Evolutionary conservation across 768 basidiomycete genomes (phyloP).

Genomic region (Amanita exitialis): DNA sequence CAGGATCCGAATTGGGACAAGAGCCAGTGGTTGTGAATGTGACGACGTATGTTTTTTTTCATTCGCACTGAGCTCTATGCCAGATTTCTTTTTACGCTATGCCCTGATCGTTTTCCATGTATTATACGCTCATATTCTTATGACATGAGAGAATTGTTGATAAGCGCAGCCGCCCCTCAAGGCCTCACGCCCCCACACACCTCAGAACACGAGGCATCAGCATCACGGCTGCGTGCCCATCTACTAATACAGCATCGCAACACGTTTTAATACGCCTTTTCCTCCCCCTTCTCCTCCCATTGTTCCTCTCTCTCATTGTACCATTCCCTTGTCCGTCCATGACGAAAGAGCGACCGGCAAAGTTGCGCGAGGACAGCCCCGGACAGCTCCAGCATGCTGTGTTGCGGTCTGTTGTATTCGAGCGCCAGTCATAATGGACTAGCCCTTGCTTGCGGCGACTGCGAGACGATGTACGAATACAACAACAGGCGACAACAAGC

Average conservation of each 20-base stretch:
- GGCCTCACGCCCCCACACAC: neutral
- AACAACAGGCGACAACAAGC: neutral
- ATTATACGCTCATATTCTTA: neutral
- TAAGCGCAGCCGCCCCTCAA: neutral
- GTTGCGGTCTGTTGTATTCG: neutral
- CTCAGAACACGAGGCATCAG: slow-evolving; percentile 1
- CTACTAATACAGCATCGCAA: neutral
- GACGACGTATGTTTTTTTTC: neutral
- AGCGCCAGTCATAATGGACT: too few species aligned
- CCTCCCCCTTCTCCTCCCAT: neutral
- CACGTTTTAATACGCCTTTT: neutral
- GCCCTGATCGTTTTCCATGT: neutral
- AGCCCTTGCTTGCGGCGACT: neutral
- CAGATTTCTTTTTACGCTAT: neutral
- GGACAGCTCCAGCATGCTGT: neutral
- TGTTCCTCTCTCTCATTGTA: neutral
- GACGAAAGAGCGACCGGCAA: neutral
- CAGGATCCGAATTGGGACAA: slow-evolving; percentile 93
- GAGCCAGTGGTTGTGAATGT: slow-evolving; percentile 59
- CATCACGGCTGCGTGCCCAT: neutral
- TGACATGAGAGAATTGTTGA: too few species aligned
- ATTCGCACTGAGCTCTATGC: neutral
- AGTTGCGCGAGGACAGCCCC: neutral
- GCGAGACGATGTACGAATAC: neutral
- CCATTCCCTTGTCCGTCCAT: neutral